These are phyloP conservation scores for Diaporthe vexans DNA, from an alignment of 2,329 filamentous ascomycete species.

Conservation along the genomic window DNA sequence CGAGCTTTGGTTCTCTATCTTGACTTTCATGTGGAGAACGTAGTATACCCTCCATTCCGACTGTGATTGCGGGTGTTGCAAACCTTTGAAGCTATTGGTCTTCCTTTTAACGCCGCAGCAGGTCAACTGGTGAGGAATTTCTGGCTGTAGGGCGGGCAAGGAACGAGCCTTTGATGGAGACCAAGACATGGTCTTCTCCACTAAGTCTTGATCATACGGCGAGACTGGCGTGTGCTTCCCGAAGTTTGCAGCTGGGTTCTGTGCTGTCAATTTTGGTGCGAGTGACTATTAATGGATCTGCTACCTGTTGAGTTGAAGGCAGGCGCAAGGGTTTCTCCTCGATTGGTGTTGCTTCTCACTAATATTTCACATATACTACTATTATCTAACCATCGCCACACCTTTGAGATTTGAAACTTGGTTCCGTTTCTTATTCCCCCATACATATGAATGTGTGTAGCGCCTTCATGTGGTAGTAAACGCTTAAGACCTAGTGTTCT, in stretches of 20 bases:
- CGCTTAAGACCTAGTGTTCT: no score
- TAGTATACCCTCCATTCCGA: not conserved
- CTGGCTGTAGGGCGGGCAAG: slow-evolving; percentile 2
- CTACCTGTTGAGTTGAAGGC: no score
- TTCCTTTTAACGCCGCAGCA: not conserved
- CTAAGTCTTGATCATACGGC: not conserved
- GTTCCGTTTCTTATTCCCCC: no score
- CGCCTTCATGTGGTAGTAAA: no score
- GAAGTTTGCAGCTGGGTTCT: not conserved
- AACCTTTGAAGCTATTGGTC: not conserved
- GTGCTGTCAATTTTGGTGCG: not conserved
- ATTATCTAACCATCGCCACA: no score
- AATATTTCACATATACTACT: not conserved
- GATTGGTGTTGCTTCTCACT: not conserved
- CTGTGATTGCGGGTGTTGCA: not conserved
- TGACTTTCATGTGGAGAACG: not conserved
- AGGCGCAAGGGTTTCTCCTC: not conserved
- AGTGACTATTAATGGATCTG: not conserved
- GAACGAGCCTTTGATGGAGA: not conserved
- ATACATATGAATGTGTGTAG: no score
- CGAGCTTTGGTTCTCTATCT: not conserved
- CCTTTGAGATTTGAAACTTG: no score
- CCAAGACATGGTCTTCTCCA: slow-evolving; percentile 2
- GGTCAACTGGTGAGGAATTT: not conserved
- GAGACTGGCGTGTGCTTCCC: not conserved